Conservation (phyloP, 1,284 basidiomycete genomes). For the Pisolithus thermaeus region DNA sequence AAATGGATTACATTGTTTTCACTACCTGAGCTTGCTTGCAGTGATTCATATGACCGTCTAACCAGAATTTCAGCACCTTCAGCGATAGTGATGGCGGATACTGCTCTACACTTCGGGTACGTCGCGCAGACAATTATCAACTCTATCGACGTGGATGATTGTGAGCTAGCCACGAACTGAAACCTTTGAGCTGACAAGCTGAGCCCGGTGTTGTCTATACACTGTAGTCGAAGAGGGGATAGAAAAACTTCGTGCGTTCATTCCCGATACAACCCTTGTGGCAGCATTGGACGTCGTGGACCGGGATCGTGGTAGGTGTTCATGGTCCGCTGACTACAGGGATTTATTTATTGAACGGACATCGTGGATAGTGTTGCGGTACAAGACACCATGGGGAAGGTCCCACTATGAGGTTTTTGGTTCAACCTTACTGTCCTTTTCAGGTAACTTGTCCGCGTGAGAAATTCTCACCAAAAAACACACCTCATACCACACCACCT, state of each 20-base stretch:
- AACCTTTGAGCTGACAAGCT: not conserved
- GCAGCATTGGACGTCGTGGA: constrained; percentile 72
- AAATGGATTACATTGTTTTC: too few relatives aligned
- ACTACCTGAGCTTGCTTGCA: too few relatives aligned
- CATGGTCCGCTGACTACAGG: not conserved
- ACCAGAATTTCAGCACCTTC: too few relatives aligned
- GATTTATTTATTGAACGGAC: not conserved
- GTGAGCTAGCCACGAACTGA: constrained; percentile 12
- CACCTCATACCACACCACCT: too few relatives aligned
- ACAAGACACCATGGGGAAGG: constrained; percentile 49
- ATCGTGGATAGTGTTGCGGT: constrained; percentile 51
- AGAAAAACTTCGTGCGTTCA: constrained; percentile 46
- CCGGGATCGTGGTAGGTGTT: constrained; percentile 47
- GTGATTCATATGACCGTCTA: too few relatives aligned
- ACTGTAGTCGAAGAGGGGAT: constrained; percentile 50
- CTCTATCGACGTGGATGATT: constrained; percentile 25
- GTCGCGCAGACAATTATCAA: constrained; percentile 23
- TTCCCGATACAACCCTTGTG: constrained; percentile 56
- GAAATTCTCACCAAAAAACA: too few relatives aligned
- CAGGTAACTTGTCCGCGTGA: too few relatives aligned
- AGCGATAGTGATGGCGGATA: constrained; percentile 3
- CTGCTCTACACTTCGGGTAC: constrained; percentile 15
- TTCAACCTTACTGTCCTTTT: too few relatives aligned
- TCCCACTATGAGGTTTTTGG: constrained; percentile 61
- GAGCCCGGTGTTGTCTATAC: constrained; percentile 7